These are phyloP conservation scores for Tetrapisispora namnaoensis DNA, from an alignment of 805 yeast species.

Conservation along the genomic window DNA sequence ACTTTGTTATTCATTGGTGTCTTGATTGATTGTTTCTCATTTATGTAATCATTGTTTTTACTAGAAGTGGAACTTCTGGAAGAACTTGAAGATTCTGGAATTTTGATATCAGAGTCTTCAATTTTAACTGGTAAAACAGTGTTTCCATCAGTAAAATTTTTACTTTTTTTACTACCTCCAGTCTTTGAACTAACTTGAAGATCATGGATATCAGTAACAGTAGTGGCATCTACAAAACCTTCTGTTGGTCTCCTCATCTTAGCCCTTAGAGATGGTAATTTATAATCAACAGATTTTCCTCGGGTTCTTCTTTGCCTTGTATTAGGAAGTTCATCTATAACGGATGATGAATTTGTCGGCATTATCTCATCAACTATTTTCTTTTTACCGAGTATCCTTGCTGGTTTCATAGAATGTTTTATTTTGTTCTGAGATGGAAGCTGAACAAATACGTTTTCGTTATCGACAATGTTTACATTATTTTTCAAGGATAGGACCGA, in stretches of 20 bases:
- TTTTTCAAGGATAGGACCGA: not conserved
- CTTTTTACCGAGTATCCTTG: constrained; percentile 13
- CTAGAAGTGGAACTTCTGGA: not conserved
- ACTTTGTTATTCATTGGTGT: not conserved
- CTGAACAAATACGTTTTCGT: constrained; percentile 1
- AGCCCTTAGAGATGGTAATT: constrained; percentile 53
- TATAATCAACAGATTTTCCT: constrained; percentile 53
- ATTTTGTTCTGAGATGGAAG: constrained; percentile 16
- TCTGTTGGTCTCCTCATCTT: constrained; percentile 62
- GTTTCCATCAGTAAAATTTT: too few relatives aligned
- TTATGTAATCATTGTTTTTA: not conserved
- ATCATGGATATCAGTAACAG: constrained; percentile 28
- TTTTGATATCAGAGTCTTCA: not conserved
- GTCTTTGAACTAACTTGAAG: constrained; percentile 17
- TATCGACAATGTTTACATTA: not conserved
- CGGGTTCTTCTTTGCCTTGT: constrained; percentile 39
- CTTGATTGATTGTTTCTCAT: not conserved
- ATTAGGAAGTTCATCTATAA: constrained; percentile 9
- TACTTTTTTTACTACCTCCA: constrained; percentile 1
- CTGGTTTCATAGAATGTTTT: constrained; percentile 27
- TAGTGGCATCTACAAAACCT: constrained; percentile 52
- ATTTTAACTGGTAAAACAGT: not conserved
- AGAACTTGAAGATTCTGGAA: not conserved
- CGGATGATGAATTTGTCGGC: constrained; percentile 25
- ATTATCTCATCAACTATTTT: constrained; percentile 33